Conservation (phyloP, 2,329 filamentous ascomycete genomes). For the Cadophora gregata region DNA sequence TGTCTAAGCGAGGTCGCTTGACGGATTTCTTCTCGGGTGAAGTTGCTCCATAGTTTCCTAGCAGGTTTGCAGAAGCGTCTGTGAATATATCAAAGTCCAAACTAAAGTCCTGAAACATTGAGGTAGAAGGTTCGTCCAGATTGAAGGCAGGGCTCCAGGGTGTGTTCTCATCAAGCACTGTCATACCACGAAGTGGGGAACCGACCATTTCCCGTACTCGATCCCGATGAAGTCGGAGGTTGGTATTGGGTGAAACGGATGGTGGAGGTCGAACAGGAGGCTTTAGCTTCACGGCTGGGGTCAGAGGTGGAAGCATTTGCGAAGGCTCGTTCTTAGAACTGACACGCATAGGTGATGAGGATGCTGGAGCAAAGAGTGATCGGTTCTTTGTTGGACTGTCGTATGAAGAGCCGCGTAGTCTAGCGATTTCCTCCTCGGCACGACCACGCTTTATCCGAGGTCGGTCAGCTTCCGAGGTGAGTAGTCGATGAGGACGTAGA, state of each 20-base stretch:
- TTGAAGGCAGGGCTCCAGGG: slow-evolving; percentile 73
- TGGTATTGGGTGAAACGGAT: slow-evolving; percentile 92
- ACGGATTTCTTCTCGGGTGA: slow-evolving; percentile 71
- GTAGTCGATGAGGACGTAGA: slow-evolving; percentile 71
- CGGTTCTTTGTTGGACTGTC: slow-evolving; percentile 84
- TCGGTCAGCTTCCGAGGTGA: slow-evolving; percentile 82
- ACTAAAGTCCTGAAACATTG: slow-evolving; percentile 56
- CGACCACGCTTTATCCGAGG: slow-evolving; percentile 84
- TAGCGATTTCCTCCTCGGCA: slow-evolving; percentile 94
- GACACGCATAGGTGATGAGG: slow-evolving; percentile 72
- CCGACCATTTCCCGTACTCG: slow-evolving; percentile 82
- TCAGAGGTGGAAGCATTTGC: slow-evolving; percentile 77
- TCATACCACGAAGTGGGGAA: slow-evolving; percentile 69
- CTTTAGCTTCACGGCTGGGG: slow-evolving; percentile 84
- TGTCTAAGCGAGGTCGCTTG: slow-evolving; percentile 65
- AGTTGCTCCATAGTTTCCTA: slow-evolving; percentile 58
- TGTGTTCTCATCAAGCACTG: slow-evolving; percentile 57
- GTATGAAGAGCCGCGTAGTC: slow-evolving; percentile 88
- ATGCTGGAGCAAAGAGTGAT: slow-evolving; percentile 53
- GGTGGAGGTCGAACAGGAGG: slow-evolving; percentile 61
- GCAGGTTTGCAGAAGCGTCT: slow-evolving; percentile 49
- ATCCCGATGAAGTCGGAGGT: slow-evolving; percentile 85
- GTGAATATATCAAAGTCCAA: slow-evolving; percentile 68
- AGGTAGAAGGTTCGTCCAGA: slow-evolving; percentile 56
- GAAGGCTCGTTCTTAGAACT: slow-evolving; percentile 52